Conservation (phyloP, 768 basidiomycete species). For the Sporobolomyces phaffii region DNA sequence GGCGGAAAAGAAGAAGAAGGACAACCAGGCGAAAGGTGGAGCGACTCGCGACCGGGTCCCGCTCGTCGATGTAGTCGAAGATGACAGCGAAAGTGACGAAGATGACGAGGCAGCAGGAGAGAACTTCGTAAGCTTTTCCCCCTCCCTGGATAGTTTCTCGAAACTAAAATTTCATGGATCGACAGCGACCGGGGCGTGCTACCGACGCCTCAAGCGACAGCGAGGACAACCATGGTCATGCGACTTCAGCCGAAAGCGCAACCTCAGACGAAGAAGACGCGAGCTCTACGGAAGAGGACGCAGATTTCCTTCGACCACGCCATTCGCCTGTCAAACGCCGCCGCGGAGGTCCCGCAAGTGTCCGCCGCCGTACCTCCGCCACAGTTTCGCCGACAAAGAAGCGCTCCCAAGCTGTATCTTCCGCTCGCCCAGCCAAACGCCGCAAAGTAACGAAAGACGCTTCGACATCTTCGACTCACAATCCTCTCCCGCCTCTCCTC, state of each 20-base stretch:
- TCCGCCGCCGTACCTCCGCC: no score
- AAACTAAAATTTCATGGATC: no score
- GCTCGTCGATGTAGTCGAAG: no score
- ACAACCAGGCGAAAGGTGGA: not conserved
- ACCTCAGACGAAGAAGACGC: not conserved
- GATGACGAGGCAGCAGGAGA: slow-evolving; percentile 46
- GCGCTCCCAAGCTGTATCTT: not conserved
- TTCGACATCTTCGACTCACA: slow-evolving; percentile 40
- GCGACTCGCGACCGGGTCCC: no score
- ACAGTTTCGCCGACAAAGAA: not conserved
- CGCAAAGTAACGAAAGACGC: not conserved
- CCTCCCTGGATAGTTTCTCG: not conserved
- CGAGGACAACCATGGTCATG: not conserved
- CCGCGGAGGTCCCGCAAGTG: no score
- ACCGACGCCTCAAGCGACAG: not conserved
- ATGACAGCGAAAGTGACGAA: slow-evolving; percentile 34
- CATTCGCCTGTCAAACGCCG: no score
- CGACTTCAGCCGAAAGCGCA: not conserved
- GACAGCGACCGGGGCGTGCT: not conserved
- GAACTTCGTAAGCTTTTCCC: slow-evolving; percentile 41
- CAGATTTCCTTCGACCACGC: not conserved
- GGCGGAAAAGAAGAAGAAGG: not conserved
- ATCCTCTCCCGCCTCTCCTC: slow-evolving; percentile 44
- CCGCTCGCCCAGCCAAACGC: slow-evolving; percentile 2
- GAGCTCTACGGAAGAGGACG: not conserved